Evolutionary conservation across 129 eudicot species (phyloP).

Genomic region (Centella asiatica): DNA sequence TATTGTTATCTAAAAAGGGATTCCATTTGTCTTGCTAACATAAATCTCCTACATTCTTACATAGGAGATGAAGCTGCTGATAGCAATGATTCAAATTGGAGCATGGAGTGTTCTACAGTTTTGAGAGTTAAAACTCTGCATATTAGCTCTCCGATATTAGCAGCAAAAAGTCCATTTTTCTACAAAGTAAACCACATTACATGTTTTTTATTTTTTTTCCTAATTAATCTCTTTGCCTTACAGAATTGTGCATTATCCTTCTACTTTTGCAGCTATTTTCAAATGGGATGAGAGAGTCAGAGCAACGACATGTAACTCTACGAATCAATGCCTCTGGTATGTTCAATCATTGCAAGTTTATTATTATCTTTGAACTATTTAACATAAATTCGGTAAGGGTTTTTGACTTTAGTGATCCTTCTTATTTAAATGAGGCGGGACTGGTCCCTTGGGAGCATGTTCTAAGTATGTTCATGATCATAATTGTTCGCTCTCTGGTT

Average conservation of each 20-base stretch:
- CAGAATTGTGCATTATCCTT: constrained; percentile 2
- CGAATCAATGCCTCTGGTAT: constrained; percentile 70
- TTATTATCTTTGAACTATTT: not conserved
- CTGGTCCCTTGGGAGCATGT: not conserved
- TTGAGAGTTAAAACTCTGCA: constrained; percentile 63
- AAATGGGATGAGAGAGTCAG: constrained; percentile 87
- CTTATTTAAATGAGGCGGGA: not conserved
- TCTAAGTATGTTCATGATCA: not conserved
- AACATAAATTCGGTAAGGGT: too few relatives aligned
- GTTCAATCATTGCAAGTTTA: not conserved
- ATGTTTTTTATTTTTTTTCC: not conserved
- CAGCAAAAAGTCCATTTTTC: constrained; percentile 92
- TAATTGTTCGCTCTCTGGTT: not conserved
- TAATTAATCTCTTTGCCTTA: not conserved
- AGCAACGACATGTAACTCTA: constrained; percentile 73
- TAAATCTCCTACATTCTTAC: constrained; percentile 3
- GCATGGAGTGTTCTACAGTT: constrained; percentile 60
- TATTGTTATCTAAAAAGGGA: not conserved
- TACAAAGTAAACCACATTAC: constrained; percentile 42
- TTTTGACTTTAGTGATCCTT: not conserved
- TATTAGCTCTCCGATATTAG: constrained; percentile 86
- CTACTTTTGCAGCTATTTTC: constrained; percentile 54
- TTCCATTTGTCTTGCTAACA: not conserved
- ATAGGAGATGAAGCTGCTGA: constrained; percentile 77
- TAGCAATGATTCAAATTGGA: constrained; percentile 64